Conservation (phyloP, 257 asterid genomes). For the Nicotiana sylvestris region DNA sequence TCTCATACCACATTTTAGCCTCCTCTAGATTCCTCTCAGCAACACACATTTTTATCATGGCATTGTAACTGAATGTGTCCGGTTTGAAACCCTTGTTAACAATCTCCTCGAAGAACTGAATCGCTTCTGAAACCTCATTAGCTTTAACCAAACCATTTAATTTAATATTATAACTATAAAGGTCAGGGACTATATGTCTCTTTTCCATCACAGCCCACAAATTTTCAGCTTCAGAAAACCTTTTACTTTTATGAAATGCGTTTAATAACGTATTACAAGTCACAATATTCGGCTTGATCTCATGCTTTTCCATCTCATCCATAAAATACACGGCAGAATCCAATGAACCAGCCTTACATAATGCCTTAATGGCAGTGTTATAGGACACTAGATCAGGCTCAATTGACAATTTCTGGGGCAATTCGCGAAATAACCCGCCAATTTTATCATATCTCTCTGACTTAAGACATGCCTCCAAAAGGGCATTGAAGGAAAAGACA, state of each 20-base stretch:
- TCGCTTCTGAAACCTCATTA: constrained; percentile 30
- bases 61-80: constrained; percentile 31
- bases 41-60: constrained; percentile 35
- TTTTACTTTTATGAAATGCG: constrained; percentile 19
- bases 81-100: constrained; percentile 31
- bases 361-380: constrained; percentile 28
- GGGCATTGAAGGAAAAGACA: constrained; percentile 44
- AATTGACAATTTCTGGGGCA: constrained; percentile 33
- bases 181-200: constrained; percentile 31
- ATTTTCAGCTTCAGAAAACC: constrained; percentile 32
- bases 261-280: constrained; percentile 33
- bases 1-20: constrained; percentile 34
- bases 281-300: constrained; percentile 20
- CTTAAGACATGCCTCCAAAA: constrained; percentile 35
- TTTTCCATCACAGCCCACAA: constrained; percentile 47
- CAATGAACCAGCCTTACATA: constrained; percentile 31
- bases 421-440: constrained; percentile 27
- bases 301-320: constrained; percentile 37
- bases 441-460: constrained; percentile 26
- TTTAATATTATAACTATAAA: constrained; percentile 36
- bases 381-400: constrained; percentile 41
- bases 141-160: constrained; percentile 30
- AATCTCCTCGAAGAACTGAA: constrained; percentile 30
- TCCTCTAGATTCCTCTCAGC: constrained; percentile 31
- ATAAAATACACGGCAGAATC: constrained; percentile 39